phyloP scores from a whole-genome alignment of 305 asterid genomes.

The Plantago lanceolata region DNA sequence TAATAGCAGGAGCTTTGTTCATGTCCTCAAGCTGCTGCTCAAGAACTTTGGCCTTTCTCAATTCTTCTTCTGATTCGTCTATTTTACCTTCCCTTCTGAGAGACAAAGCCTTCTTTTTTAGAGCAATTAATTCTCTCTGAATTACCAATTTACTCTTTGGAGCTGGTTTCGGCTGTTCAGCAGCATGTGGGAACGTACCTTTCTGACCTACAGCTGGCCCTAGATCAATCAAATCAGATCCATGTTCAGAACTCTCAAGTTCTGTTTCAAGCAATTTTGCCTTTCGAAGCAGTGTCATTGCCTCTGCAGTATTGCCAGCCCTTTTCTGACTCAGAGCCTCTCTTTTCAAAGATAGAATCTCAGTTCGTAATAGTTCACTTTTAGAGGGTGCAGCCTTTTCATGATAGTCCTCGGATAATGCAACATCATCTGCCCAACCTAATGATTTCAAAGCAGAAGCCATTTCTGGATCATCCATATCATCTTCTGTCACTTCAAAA shows the following conservation, averaged over 20 bases:
- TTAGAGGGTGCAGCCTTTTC: slow-evolving; percentile 26
- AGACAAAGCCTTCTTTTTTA: slow-evolving; percentile 80
- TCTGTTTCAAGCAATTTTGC: slow-evolving; percentile 63
- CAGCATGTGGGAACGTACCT: slow-evolving; percentile 23
- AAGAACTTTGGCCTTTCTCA: slow-evolving; percentile 75
- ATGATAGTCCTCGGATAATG: slow-evolving; percentile 31
- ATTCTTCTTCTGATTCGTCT: slow-evolving; percentile 77
- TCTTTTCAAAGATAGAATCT: slow-evolving; percentile 65
- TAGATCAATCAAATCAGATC: slow-evolving; percentile 18
- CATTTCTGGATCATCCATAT: slow-evolving; percentile 81
- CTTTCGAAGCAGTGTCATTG: slow-evolving; percentile 61
- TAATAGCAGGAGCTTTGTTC: slow-evolving; percentile 44
- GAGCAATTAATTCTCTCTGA: slow-evolving; percentile 76
- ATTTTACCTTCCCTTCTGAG: slow-evolving; percentile 79
- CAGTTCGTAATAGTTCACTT: slow-evolving; percentile 39
- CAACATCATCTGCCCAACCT: slow-evolving; percentile 81
- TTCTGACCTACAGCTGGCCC: slow-evolving; percentile 20
- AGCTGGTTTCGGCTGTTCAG: slow-evolving; percentile 27
- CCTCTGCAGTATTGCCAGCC: slow-evolving; percentile 72
- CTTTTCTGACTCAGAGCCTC: slow-evolving; percentile 66
- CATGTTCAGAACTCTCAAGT: slow-evolving; percentile 35
- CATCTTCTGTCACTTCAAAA: slow-evolving; percentile 71
- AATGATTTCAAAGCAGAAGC: slow-evolving; percentile 61
- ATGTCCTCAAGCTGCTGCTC: slow-evolving; percentile 87
- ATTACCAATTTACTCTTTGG: slow-evolving; percentile 67